These are phyloP conservation scores for Kalanchoe fedtschenkoi DNA, from an alignment of 164 flowering plant species.

Conservation along the genomic window DNA sequence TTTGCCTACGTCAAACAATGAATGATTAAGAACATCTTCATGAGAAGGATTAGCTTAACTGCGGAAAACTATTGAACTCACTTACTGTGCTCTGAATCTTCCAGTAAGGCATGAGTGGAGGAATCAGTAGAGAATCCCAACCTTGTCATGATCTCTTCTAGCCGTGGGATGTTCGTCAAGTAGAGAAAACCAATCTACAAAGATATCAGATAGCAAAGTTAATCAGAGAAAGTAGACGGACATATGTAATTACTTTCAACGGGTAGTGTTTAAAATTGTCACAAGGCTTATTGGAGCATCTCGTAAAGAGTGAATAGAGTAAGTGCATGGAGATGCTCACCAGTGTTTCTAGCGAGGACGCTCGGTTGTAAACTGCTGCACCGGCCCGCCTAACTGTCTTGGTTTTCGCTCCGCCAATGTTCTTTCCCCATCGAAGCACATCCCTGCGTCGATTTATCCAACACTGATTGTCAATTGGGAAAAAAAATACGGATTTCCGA, in stretches of 20 bases:
- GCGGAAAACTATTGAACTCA: constrained; percentile 4
- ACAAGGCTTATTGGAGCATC: not conserved
- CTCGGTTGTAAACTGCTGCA: constrained; percentile 77
- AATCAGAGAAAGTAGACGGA: not conserved
- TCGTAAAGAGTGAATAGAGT: not conserved
- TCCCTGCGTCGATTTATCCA: constrained; percentile 33
- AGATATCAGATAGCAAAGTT: not conserved
- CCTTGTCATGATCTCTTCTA: constrained; percentile 67
- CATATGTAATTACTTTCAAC: not conserved
- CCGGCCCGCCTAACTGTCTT: constrained; percentile 76
- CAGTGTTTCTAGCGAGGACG: constrained; percentile 82
- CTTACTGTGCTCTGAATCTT: constrained; percentile 22
- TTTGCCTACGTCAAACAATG: not conserved
- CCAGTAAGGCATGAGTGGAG: constrained; percentile 28
- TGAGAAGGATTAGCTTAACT: not conserved
- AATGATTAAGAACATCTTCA: not conserved
- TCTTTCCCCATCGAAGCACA: constrained; percentile 85
- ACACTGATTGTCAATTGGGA: not conserved
- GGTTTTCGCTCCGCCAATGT: constrained; percentile 58
- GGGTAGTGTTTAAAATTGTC: not conserved
- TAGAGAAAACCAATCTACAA: constrained; percentile 80
- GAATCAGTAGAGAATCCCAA: constrained; percentile 62
- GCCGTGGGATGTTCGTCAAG: constrained; percentile 53
- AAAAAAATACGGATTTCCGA: not conserved
- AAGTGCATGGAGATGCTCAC: constrained; percentile 29